phyloP scores from a whole-genome alignment of 75 land plant genomes.

The Pseudotsuga menziesii region DNA sequence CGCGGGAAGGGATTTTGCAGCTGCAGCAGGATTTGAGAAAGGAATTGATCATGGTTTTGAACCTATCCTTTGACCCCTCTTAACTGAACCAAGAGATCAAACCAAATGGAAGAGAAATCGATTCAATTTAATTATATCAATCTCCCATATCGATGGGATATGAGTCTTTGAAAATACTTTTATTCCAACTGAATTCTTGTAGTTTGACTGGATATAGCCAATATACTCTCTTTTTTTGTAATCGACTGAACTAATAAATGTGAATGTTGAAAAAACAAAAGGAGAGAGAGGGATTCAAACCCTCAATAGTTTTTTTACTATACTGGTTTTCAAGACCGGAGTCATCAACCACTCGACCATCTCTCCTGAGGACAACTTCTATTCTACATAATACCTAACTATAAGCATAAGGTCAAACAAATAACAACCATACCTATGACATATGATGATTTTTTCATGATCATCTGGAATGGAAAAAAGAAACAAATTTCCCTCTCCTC shows the following conservation, averaged over 20 bases:
- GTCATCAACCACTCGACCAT: constrained; percentile 6
- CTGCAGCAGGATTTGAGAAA: too few species aligned
- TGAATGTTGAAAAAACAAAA: background rate
- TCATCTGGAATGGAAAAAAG: background rate
- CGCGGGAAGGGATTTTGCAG: too few species aligned
- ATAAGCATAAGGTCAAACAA: background rate
- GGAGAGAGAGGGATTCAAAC: constrained; percentile 1
- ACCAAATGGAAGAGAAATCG: too few species aligned
- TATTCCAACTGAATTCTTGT: background rate
- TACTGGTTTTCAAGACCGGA: background rate
- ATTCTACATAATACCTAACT: background rate
- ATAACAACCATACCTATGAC: background rate
- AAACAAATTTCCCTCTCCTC: too few species aligned
- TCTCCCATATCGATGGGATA: background rate
- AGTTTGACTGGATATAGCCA: background rate
- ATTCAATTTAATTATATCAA: background rate
- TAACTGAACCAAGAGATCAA: too few species aligned
- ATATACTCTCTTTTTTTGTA: background rate
- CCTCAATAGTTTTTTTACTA: background rate
- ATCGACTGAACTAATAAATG: background rate
- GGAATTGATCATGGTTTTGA: too few species aligned
- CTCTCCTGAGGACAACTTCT: background rate
- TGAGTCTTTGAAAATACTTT: background rate
- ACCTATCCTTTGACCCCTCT: too few species aligned
- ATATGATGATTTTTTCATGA: background rate